phyloP scores from a whole-genome alignment of 805 yeast genomes.

The Hanseniaspora lachancei region DNA sequence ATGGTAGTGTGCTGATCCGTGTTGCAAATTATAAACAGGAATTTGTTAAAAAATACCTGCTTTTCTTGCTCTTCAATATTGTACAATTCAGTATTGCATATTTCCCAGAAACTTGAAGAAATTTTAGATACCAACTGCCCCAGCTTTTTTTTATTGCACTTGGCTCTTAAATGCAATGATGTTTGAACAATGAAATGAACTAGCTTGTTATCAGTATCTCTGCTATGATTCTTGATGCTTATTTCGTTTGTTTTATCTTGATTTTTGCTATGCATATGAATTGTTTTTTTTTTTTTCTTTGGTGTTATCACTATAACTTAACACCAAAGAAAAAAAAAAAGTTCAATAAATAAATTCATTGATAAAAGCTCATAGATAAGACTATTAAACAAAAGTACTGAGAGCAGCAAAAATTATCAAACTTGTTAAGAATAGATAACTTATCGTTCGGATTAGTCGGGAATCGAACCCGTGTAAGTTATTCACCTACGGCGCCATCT shows the following conservation, averaged over 20 bases:
- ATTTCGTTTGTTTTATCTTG: no score
- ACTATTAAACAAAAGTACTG: not conserved
- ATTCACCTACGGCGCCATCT: slow-evolving; percentile 13
- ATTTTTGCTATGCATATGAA: no score
- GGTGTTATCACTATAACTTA: not conserved
- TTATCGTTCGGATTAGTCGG: slow-evolving; percentile 12
- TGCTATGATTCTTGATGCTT: not conserved
- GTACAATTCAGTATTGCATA: not conserved
- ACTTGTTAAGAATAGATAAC: not conserved
- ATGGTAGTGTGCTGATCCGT: not conserved
- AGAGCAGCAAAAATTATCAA: not conserved
- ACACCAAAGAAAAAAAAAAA: not conserved
- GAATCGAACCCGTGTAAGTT: slow-evolving; percentile 14
- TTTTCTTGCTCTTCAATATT: not conserved
- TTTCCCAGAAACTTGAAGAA: not conserved
- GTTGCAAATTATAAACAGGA: not conserved
- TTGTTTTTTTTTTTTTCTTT: no score
- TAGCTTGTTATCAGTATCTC: not conserved
- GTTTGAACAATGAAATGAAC: not conserved
- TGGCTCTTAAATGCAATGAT: not conserved
- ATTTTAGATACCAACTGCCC: not conserved
- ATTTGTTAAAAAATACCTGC: not conserved
- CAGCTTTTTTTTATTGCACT: not conserved
- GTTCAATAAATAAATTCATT: not conserved
- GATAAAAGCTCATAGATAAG: not conserved